phyloP scores from a whole-genome alignment of 345 rosid genomes.

The Eucalyptus decipiens region DNA sequence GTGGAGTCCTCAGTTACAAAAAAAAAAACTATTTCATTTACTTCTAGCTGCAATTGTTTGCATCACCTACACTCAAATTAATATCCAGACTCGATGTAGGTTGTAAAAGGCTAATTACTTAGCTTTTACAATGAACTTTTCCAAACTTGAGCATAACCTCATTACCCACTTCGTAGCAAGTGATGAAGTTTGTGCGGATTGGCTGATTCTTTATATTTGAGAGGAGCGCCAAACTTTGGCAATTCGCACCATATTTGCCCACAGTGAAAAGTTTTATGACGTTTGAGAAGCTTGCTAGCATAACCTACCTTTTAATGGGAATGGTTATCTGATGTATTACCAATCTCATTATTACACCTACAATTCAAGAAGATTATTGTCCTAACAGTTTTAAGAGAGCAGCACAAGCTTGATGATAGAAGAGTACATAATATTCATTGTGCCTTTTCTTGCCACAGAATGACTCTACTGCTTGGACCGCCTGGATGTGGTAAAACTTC shows the following conservation, averaged over 20 bases:
- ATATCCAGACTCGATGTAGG: not conserved
- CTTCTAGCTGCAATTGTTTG: not conserved
- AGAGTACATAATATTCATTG: not conserved
- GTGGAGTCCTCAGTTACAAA: no score
- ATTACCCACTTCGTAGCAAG: not conserved
- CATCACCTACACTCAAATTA: not conserved
- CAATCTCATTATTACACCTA: not conserved
- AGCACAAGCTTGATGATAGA: not conserved
- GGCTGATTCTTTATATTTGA: not conserved
- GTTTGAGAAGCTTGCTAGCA: not conserved
- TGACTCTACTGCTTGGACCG: conserved; percentile 70
- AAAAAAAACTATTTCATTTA: not conserved
- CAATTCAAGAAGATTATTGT: not conserved
- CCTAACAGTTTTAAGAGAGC: not conserved
- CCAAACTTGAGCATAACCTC: not conserved
- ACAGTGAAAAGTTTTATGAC: not conserved
- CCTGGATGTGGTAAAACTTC: conserved; percentile 81
- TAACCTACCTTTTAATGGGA: not conserved
- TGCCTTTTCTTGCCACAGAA: conserved; percentile 11
- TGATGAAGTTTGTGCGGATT: not conserved
- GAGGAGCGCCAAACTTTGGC: not conserved
- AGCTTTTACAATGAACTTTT: not conserved
- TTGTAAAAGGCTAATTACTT: not conserved
- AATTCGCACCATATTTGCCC: not conserved
- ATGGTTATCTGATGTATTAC: not conserved